phyloP scores from a whole-genome alignment of 2,329 filamentous ascomycete species.

The Zymoseptoria pseudotritici region DNA sequence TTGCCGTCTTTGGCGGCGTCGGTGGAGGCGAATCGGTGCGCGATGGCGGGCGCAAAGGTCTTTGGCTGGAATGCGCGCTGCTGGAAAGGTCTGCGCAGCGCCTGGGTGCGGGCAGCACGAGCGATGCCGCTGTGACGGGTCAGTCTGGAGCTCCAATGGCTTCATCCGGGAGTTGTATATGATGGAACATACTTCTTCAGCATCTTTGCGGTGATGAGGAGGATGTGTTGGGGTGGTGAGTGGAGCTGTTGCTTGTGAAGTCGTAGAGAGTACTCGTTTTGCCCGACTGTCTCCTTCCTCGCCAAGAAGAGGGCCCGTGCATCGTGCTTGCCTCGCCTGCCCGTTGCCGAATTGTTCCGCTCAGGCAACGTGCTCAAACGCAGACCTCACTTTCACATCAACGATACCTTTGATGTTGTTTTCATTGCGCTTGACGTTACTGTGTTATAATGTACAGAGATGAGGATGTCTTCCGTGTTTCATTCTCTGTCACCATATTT shows the following conservation, averaged over 20 bases:
- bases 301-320: no score
- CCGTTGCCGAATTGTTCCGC: no score
- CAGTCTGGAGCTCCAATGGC: constrained; percentile 29
- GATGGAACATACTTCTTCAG: constrained; percentile 65
- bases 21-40: constrained; percentile 56
- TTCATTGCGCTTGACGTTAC: no score
- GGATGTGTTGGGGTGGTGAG: constrained; percentile 5
- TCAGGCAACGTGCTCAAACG: no score
- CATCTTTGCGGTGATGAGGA: constrained; percentile 63
- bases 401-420: no score
- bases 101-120: constrained; percentile 56
- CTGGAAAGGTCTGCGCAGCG: constrained; percentile 50
- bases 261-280: neutral
- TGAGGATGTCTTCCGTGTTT: no score
- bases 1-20: constrained; percentile 53
- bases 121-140: constrained; percentile 53
- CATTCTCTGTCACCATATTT: no score
- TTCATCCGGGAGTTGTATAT: constrained; percentile 22
- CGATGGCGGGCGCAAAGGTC: constrained; percentile 51
- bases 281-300: no score
- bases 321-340: no score
- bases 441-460: no score
- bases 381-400: no score
- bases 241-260: neutral
- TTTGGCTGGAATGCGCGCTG: constrained; percentile 51